Percentiles rank a stretch among this genome's conserved stretches.
Evolutionary conservation across 2,329 filamentous ascomycete genomes (phyloP).

Genomic region (Exutisphaerella laricina): DNA sequence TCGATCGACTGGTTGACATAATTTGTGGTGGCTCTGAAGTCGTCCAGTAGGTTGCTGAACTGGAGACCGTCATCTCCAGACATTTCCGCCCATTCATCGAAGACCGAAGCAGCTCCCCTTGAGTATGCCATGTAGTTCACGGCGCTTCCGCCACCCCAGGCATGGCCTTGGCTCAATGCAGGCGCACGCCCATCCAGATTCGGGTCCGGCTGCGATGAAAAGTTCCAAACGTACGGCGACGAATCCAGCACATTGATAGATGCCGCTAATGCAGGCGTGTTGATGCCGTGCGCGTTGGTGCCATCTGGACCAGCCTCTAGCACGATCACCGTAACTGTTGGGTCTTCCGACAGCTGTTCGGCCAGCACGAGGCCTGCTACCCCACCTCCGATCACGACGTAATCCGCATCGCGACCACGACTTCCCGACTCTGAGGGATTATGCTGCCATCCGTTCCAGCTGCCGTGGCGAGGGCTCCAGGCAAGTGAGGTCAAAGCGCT

Average conservation of each 20-base stretch:
- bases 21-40: constrained; percentile 10
- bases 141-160: constrained; percentile 8
- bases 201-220: constrained; percentile 6
- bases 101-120: constrained; percentile 9
- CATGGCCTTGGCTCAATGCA: constrained; percentile 3
- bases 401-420: constrained; percentile 5
- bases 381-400: constrained; percentile 18
- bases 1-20: neutral
- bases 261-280: constrained; percentile 27
- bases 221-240: constrained; percentile 8
- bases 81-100: constrained; percentile 13
- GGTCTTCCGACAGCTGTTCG: constrained; percentile 9
- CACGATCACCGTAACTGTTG: constrained; percentile 17
- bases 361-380: constrained; percentile 12
- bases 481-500: too few species aligned
- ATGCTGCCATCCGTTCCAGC: too few species aligned
- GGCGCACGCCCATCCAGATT: constrained; percentile 7
- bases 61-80: constrained; percentile 8
- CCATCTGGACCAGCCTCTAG: constrained; percentile 19
- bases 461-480: too few species aligned
- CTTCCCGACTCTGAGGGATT: too few species aligned
- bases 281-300: constrained; percentile 5
- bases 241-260: neutral
- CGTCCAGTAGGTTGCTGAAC: constrained; percentile 4
- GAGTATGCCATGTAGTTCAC: constrained; percentile 13